phyloP scores from a whole-genome alignment of 768 basidiomycete species.

The Calocybe cyanea region DNA sequence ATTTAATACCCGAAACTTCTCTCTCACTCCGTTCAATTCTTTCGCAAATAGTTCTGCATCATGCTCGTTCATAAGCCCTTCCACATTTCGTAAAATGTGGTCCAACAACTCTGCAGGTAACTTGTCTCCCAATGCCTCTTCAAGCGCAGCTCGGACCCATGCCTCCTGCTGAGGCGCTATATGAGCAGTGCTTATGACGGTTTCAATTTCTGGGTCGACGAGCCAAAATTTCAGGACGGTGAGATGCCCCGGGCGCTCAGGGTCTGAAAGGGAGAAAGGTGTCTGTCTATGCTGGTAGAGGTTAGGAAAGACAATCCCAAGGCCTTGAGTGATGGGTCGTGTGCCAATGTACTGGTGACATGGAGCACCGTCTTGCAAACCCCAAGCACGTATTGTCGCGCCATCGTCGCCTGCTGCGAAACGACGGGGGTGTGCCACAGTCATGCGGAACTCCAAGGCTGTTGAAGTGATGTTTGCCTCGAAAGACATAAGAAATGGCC shows the following conservation, averaged over 20 bases:
- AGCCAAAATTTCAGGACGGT: slow-evolving; percentile 44
- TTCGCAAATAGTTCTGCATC: slow-evolving; percentile 33
- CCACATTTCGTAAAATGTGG: slow-evolving; percentile 31
- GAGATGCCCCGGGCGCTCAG: slow-evolving; percentile 36
- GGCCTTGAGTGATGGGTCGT: slow-evolving; percentile 30
- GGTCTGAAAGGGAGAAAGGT: slow-evolving; percentile 36
- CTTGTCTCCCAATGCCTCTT: slow-evolving; percentile 28
- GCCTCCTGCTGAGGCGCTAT: slow-evolving; percentile 47
- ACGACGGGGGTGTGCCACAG: slow-evolving; percentile 41
- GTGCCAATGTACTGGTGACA: slow-evolving; percentile 46
- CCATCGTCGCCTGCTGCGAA: slow-evolving; percentile 43
- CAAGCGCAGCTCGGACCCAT: slow-evolving; percentile 38
- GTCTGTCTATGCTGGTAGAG: slow-evolving; percentile 48
- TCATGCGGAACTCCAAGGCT: slow-evolving; percentile 45
- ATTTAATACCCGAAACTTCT: slow-evolving; percentile 34
- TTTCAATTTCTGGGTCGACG: slow-evolving; percentile 41
- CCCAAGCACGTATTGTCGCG: slow-evolving; percentile 48
- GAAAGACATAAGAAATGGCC: not conserved
- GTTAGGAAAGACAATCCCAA: slow-evolving; percentile 50
- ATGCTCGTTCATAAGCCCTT: slow-evolving; percentile 33
- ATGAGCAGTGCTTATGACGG: slow-evolving; percentile 36
- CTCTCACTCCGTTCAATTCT: slow-evolving; percentile 28
- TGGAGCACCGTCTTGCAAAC: slow-evolving; percentile 39
- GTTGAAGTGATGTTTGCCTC: slow-evolving; percentile 42
- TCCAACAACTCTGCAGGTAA: slow-evolving; percentile 44